A percentile compares a stretch with the other conserved stretches of the same genome.
Evolutionary conservation across 768 basidiomycete genomes (phyloP).

Genomic region (Termitomyces sp.): DNA sequence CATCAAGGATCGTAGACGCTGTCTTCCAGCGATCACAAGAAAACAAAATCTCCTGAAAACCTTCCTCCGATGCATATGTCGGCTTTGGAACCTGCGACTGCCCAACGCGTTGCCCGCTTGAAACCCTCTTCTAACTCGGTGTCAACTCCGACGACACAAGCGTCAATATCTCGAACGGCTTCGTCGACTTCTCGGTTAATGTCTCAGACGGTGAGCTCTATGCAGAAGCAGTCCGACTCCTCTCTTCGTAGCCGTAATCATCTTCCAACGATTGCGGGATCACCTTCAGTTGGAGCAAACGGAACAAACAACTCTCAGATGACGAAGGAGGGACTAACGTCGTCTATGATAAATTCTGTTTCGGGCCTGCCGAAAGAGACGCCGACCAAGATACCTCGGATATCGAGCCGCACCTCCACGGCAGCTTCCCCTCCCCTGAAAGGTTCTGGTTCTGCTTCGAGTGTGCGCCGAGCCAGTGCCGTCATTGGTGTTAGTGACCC

Average conservation of each 20-base stretch:
- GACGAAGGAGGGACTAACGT: slow-evolving; percentile 45
- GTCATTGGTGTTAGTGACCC: slow-evolving; percentile 51
- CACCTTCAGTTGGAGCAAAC: slow-evolving; percentile 76
- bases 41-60: slow-evolving; percentile 59
- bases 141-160: slow-evolving; percentile 33
- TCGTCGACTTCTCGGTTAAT: slow-evolving; percentile 56
- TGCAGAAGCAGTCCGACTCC: slow-evolving; percentile 83
- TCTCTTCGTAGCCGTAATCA: slow-evolving; percentile 72
- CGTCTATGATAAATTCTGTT: slow-evolving; percentile 45
- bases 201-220: slow-evolving; percentile 79
- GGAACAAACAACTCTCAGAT: slow-evolving; percentile 40
- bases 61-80: slow-evolving; percentile 91
- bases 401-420: slow-evolving; percentile 79
- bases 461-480: slow-evolving; percentile 62
- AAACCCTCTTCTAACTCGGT: slow-evolving; percentile 49
- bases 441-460: slow-evolving; percentile 40
- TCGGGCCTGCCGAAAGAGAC: slow-evolving; percentile 68
- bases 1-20: slow-evolving; percentile 51
- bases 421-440: slow-evolving; percentile 67
- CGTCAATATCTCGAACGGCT: slow-evolving; percentile 25
- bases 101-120: slow-evolving; percentile 79
- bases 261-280: slow-evolving; percentile 89
- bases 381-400: slow-evolving; percentile 89
- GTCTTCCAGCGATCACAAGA: slow-evolving; percentile 78
- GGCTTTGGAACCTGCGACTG: slow-evolving; percentile 74